phyloP scores from a whole-genome alignment of 345 rosid genomes.

The Litchi chinensis region DNA sequence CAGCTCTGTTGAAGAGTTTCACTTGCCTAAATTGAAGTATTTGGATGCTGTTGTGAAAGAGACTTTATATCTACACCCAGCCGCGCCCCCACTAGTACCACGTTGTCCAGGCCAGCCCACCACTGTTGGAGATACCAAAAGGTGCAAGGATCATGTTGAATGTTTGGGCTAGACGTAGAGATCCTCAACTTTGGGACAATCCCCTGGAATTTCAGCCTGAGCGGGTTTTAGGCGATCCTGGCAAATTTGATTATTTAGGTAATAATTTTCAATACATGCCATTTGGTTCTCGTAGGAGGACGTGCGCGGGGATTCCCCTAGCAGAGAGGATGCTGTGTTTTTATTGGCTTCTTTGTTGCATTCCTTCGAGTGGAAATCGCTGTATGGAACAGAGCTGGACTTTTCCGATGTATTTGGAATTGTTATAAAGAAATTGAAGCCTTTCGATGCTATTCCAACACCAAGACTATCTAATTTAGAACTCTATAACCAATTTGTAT shows the following conservation, averaged over 20 bases:
- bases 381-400: conserved; percentile 16
- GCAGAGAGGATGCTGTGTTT: conserved; percentile 42
- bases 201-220: conserved; percentile 39
- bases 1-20: conserved; percentile 30
- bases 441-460: conserved; percentile 17
- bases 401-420: conserved; percentile 17
- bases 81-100: conserved; percentile 25
- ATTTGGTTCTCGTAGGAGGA: conserved; percentile 50
- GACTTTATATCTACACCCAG: conserved; percentile 39
- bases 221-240: conserved; percentile 23
- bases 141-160: conserved; percentile 35
- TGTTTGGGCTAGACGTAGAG: conserved; percentile 36
- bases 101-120: conserved; percentile 17
- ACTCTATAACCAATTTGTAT: too few relatives aligned
- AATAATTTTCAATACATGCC: conserved; percentile 38
- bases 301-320: conserved; percentile 38
- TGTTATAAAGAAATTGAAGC: conserved; percentile 24
- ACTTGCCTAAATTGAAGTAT: conserved; percentile 25
- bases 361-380: conserved; percentile 37
- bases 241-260: conserved; percentile 31
- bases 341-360: conserved; percentile 36
- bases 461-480: conserved; percentile 26
- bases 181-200: conserved; percentile 38
- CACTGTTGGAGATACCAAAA: conserved; percentile 33
- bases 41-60: conserved; percentile 36